phyloP scores from a whole-genome alignment of 1,284 basidiomycete species.

The Microbotryum violaceum region DNA sequence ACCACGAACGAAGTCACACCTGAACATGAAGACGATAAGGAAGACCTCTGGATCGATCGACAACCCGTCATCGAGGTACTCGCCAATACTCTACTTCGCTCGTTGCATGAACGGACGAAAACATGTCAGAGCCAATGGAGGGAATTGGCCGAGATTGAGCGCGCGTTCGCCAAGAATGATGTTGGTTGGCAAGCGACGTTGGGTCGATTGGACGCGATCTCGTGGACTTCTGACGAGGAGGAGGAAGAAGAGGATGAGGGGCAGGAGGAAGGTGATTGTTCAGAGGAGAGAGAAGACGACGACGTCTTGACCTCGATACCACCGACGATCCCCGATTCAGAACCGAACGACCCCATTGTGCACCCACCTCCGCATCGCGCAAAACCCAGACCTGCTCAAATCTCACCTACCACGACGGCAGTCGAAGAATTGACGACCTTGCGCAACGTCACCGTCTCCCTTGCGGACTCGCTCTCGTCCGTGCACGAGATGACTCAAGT shows the following conservation, averaged over 20 bases:
- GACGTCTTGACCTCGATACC: background rate
- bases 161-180: conserved; percentile 4
- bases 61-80: conserved; percentile 16
- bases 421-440: conserved; percentile 6
- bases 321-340: background rate
- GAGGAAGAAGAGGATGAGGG: background rate
- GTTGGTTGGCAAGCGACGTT: conserved; percentile 6
- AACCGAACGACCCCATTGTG: background rate
- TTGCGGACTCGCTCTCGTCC: conserved; percentile 18
- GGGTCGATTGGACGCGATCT: conserved; percentile 7
- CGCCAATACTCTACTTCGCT: conserved; percentile 6
- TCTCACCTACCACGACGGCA: background rate
- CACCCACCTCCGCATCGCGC: background rate
- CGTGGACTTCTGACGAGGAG: background rate
- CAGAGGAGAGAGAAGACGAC: background rate
- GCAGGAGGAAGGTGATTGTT: background rate
- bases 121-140: conserved; percentile 8
- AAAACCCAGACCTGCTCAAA: background rate
- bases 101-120: conserved; percentile 6
- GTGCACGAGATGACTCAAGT: conserved; percentile 22
- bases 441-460: conserved; percentile 14
- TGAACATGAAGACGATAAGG: background rate
- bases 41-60: conserved; percentile 12
- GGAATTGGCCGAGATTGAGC: conserved; percentile 15
- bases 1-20: background rate